phyloP scores from a whole-genome alignment of 2,329 filamentous ascomycete species.

The Neonectria ditissima region DNA sequence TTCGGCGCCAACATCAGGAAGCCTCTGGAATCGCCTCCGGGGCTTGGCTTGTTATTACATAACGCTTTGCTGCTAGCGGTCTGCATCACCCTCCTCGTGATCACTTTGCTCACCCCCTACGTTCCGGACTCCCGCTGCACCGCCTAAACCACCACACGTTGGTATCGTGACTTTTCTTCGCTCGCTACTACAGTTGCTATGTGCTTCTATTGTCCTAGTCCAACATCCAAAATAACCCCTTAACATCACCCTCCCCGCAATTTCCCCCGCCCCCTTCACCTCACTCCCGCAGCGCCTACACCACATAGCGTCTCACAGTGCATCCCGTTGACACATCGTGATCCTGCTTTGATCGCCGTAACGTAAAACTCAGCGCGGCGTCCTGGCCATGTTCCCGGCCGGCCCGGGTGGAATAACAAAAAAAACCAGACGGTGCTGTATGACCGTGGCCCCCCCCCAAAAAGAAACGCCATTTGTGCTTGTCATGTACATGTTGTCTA shows the following conservation, averaged over 20 bases:
- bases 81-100: constrained; percentile 34
- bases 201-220: constrained; percentile 21
- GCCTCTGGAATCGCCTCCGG: constrained; percentile 17
- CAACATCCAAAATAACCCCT: constrained; percentile 11
- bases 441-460: constrained; percentile 29
- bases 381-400: constrained; percentile 7
- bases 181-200: constrained; percentile 17
- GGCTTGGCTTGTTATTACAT: constrained; percentile 37
- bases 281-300: background rate
- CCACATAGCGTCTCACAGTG: constrained; percentile 14
- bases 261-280: background rate
- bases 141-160: constrained; percentile 29
- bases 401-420: constrained; percentile 19
- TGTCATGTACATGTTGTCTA: constrained; percentile 38
- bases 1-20: constrained; percentile 6
- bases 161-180: constrained; percentile 42
- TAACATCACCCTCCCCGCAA: constrained; percentile 7
- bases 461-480: constrained; percentile 40
- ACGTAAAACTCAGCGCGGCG: constrained; percentile 4
- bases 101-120: constrained; percentile 13
- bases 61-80: constrained; percentile 43
- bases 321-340: constrained; percentile 7
- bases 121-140: constrained; percentile 10
- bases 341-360: constrained; percentile 1
- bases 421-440: constrained; percentile 30